These are phyloP conservation scores for Clathrus columnatus DNA, from an alignment of 768 basidiomycete species.

Conservation along the genomic window DNA sequence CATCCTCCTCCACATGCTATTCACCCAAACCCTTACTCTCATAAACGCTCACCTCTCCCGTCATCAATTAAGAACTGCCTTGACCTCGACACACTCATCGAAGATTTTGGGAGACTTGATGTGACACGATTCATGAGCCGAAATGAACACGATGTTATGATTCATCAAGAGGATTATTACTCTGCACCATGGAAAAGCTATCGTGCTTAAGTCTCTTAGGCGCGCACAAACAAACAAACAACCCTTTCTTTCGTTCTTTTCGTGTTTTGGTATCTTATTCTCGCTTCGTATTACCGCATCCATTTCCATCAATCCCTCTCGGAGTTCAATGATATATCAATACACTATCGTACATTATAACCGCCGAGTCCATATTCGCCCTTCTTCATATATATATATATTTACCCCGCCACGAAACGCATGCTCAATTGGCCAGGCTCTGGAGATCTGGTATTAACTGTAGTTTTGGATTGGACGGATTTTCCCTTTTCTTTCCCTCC, in stretches of 20 bases:
- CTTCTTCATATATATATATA: too few relatives aligned
- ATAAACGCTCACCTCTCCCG: neutral
- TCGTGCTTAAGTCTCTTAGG: neutral
- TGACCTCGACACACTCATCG: slow-evolving; percentile 4
- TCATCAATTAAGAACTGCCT: neutral
- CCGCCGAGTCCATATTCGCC: too few relatives aligned
- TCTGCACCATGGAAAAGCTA: neutral
- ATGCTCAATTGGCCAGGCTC: too few relatives aligned
- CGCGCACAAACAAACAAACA: too few relatives aligned
- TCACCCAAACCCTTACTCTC: neutral
- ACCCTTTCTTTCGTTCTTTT: too few relatives aligned
- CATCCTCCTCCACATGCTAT: neutral
- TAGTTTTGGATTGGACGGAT: neutral
- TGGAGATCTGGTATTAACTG: neutral
- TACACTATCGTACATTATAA: too few relatives aligned
- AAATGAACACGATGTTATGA: neutral
- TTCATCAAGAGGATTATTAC: neutral
- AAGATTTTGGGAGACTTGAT: slow-evolving; percentile 1
- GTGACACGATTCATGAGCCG: neutral
- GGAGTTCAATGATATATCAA: too few relatives aligned
- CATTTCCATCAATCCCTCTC: too few relatives aligned
- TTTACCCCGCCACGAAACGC: too few relatives aligned
- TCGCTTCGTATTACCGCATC: too few relatives aligned
- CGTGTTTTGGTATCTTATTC: too few relatives aligned
- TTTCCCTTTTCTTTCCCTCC: too few relatives aligned